Evolutionary conservation across 75 land plant genomes (phyloP).

Genomic region (Ceratopteris richardii): DNA sequence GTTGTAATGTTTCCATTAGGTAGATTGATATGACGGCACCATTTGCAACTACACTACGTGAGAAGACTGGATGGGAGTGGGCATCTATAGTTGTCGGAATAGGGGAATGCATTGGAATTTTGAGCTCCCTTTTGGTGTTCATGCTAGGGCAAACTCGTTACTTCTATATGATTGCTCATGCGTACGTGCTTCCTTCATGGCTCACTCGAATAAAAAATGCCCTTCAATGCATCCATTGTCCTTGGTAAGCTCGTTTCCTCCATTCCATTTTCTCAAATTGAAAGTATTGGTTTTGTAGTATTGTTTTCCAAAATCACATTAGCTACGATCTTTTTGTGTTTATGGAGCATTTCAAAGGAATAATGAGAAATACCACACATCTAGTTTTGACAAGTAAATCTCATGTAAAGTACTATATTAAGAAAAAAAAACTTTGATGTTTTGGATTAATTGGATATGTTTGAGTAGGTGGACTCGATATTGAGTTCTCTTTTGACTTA

Average conservation of each 20-base stretch:
- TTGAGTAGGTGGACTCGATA: no score
- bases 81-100: slow-evolving; percentile 66
- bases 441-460: no score
- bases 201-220: slow-evolving; percentile 78
- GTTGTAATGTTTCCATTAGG: no score
- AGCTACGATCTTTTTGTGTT: no score
- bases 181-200: slow-evolving; percentile 68
- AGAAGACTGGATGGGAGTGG: slow-evolving; percentile 63
- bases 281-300: no score
- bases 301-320: no score
- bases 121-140: slow-evolving; percentile 80
- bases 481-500: no score
- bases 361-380: no score
- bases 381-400: no score
- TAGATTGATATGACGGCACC: slow-evolving; percentile 77
- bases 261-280: not conserved
- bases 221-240: slow-evolving; percentile 74
- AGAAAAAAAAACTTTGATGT: no score
- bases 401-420: no score
- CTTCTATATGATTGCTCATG: slow-evolving; percentile 81
- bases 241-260: slow-evolving; percentile 36
- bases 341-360: no score
- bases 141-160: slow-evolving; percentile 97
- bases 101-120: slow-evolving; percentile 77
- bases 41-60: slow-evolving; percentile 64